Evolutionary conservation across 345 rosid species (phyloP).

Genomic region (Salix caprea): DNA sequence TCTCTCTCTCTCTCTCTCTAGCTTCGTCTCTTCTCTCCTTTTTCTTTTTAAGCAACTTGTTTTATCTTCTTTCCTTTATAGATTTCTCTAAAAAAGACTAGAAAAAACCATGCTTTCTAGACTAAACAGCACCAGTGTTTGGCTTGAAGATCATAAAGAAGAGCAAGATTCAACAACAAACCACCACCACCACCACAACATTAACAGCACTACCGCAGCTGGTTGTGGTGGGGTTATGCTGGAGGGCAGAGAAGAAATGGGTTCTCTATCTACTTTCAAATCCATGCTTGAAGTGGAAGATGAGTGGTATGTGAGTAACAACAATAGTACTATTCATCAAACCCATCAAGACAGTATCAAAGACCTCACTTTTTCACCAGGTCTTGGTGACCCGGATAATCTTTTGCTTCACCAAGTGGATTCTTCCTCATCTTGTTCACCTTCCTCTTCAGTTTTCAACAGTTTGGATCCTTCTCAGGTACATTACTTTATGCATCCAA

Average conservation of each 20-base stretch:
- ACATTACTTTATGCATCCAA: constrained; percentile 48
- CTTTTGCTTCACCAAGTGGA: constrained; percentile 41
- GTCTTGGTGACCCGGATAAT: constrained; percentile 42
- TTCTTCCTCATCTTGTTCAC: constrained; percentile 57
- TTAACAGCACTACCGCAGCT: neutral
- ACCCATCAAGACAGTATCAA: constrained; percentile 32
- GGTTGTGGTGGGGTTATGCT: constrained; percentile 9
- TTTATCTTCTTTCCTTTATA: neutral
- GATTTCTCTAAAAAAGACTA: neutral
- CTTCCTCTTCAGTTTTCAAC: constrained; percentile 58
- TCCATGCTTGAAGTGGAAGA: constrained; percentile 54
- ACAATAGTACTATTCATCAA: constrained; percentile 21
- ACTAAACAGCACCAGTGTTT: constrained; percentile 22
- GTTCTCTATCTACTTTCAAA: constrained; percentile 40
- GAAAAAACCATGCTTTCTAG: constrained; percentile 36
- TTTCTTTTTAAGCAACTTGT: neutral
- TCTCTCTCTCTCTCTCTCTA: neutral
- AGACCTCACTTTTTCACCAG: constrained; percentile 42
- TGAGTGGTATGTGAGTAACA: constrained; percentile 44
- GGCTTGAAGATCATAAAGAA: constrained; percentile 39
- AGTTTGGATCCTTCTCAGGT: constrained; percentile 55
- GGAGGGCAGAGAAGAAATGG: constrained; percentile 40
- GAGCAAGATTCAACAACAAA: constrained; percentile 29
- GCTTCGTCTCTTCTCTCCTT: neutral
- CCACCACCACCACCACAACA: constrained; percentile 22